Percentiles rank a stretch among this genome's conserved stretches.
Evolutionary conservation across 257 asterid genomes (phyloP).

Genomic region (Salvia splendens): DNA sequence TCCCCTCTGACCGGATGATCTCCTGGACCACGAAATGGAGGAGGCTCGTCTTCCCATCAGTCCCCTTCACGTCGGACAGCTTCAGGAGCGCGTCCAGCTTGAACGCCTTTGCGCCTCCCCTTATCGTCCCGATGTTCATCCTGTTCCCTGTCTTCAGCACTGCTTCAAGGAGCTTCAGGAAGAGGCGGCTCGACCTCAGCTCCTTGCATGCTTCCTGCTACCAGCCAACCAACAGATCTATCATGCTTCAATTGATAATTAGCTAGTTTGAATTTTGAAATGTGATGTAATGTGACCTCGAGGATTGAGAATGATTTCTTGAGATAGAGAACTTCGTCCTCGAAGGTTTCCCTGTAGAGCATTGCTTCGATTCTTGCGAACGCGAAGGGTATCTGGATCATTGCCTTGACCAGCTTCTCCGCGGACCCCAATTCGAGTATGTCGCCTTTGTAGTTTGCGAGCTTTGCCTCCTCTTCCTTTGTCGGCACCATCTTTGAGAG

Average conservation of each 20-base stretch:
- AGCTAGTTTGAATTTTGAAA: too few species aligned
- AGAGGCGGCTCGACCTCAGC: slow-evolving; percentile 86
- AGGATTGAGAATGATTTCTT: slow-evolving; percentile 82
- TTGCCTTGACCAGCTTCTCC: slow-evolving; percentile 73
- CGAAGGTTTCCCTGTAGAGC: slow-evolving; percentile 86
- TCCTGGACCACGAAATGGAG: slow-evolving; percentile 97
- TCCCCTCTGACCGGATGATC: slow-evolving; percentile 82
- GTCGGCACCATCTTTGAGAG: slow-evolving; percentile 88
- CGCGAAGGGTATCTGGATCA: slow-evolving; percentile 77
- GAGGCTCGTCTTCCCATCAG: slow-evolving; percentile 87
- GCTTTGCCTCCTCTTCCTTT: slow-evolving; percentile 77
- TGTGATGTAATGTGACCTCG: slow-evolving; percentile 47
- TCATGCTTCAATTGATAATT: too few species aligned
- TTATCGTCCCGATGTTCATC: slow-evolving; percentile 85
- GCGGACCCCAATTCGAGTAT: slow-evolving; percentile 72
- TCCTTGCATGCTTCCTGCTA: slow-evolving; percentile 86
- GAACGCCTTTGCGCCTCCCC: slow-evolving; percentile 97
- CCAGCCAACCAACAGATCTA: background rate
- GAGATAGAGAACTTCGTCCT: slow-evolving; percentile 83
- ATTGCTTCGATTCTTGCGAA: slow-evolving; percentile 81
- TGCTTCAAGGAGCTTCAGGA: slow-evolving; percentile 87
- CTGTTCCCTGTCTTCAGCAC: slow-evolving; percentile 94
- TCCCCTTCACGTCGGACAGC: slow-evolving; percentile 87
- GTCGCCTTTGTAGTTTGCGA: slow-evolving; percentile 71
- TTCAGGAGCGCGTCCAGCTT: slow-evolving; percentile 91